A percentile compares a stretch with the other conserved stretches of the same genome.
Evolutionary conservation across 306 rosid genomes (phyloP).

Genomic region (Pachyrhizus erosus): DNA sequence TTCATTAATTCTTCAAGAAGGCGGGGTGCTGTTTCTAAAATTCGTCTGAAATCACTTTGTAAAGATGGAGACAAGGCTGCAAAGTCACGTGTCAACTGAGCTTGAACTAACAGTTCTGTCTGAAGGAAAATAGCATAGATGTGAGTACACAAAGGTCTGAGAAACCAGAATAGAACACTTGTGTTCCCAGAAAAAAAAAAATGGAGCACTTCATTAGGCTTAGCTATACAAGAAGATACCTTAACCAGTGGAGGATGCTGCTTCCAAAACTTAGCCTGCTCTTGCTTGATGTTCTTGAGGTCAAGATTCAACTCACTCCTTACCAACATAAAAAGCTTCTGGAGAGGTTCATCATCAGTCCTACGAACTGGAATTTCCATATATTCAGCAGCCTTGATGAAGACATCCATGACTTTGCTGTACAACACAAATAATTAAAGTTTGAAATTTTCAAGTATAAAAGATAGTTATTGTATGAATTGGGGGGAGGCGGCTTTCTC

Average conservation of each 20-base stretch:
- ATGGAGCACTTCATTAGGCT: constrained; percentile 11
- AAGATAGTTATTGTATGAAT: neutral
- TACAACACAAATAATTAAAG: constrained; percentile 11
- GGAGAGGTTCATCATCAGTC: constrained; percentile 93
- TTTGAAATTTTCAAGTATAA: neutral
- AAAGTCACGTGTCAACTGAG: constrained; percentile 87
- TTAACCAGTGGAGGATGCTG: constrained; percentile 97
- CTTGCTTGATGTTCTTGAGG: constrained; percentile 98
- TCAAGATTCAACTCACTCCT: constrained; percentile 98
- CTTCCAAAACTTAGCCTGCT: constrained; percentile 98
- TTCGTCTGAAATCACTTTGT: constrained; percentile 80
- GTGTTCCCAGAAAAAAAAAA: neutral
- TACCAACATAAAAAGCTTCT: constrained; percentile 92
- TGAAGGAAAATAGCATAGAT: constrained; percentile 50
- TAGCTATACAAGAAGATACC: constrained; percentile 54
- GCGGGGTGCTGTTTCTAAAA: constrained; percentile 93
- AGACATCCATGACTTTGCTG: constrained; percentile 99
- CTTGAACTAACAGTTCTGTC: constrained; percentile 98
- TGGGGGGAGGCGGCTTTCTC: neutral
- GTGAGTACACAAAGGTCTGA: constrained; percentile 39
- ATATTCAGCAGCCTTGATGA: constrained; percentile 94
- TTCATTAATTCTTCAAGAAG: constrained; percentile 99
- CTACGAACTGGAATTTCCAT: constrained; percentile 98
- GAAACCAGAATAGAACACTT: constrained; percentile 37
- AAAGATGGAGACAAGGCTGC: constrained; percentile 75